Evolutionary conservation across 768 basidiomycete species (phyloP), one percentile per base, ranked within the genome.

Genomic region (Udeniomyces megalosporus): DNA sequence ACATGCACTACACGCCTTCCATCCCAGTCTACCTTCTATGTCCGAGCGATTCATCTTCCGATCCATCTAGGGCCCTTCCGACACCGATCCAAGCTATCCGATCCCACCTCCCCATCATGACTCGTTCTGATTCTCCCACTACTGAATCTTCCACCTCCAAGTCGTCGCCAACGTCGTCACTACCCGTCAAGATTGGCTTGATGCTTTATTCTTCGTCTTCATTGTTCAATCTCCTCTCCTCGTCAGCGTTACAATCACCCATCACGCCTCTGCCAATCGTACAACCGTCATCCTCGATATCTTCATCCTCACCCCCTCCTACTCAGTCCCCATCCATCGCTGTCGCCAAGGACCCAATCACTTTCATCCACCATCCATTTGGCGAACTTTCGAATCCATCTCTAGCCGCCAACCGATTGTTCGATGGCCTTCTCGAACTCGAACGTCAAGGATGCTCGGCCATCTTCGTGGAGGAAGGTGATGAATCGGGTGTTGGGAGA

Each of bases 1-100:
- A 99, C 73, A 81, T 85, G 55, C 95, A 99, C 75, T 99, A 99
- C 72, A 86, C 92, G 26, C 95, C 95, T 2, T 76, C 84, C 1
- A 83, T 91, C 4, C 89, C 90, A 2, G 87, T 96, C 32, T 81
- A 80, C 24, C 79, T 97, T 6, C 75, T 90, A 1, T 57, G 31
- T 32, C 56, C 32, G 22, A n/a, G n/a, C n/a, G n/a, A n/a, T n/a
- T 68, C 58, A 57, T 48, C 53, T 34, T 58, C n/a, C 14, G 3
- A 31, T 2, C 17, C 32, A 17, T 35, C 46, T 51, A n/a, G 46
- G 32, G 26, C 58, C 53, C 32, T 26, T 24, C 28, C 50, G 24
- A 38, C 26, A 31, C 38, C 38, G 7, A 24, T 52, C 38, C 28
- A 57, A n/a, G 38, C 48, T 24, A 32, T 53, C 26, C 14, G 22